These are phyloP conservation scores for Xylaria sp. DNA, from an alignment of 2,329 filamentous ascomycete species.

Conservation along the genomic window DNA sequence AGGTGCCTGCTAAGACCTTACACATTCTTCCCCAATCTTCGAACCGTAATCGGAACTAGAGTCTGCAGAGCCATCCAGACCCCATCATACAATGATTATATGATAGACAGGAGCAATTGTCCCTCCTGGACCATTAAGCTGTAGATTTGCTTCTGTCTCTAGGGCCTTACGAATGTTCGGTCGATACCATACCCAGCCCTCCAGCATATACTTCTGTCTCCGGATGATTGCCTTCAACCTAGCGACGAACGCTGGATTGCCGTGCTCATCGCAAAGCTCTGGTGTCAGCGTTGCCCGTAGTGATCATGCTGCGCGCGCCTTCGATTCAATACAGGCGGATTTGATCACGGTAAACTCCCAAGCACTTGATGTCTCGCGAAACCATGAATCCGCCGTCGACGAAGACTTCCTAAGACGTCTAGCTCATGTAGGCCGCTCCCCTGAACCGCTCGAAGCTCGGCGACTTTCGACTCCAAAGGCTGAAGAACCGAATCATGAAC, in stretches of 20 bases:
- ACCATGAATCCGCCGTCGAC: too few species aligned
- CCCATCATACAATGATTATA: not conserved
- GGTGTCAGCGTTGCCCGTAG: not conserved
- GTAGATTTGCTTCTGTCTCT: not conserved
- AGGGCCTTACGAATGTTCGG: not conserved
- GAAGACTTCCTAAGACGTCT: not conserved
- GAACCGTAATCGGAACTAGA: not conserved
- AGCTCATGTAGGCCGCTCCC: not conserved
- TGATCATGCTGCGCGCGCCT: not conserved
- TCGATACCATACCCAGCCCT: not conserved
- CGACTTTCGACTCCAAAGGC: too few species aligned
- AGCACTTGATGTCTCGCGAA: not conserved
- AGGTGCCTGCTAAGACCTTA: not conserved
- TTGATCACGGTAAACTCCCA: not conserved
- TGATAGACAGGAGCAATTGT: not conserved
- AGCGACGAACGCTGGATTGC: not conserved
- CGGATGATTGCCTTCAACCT: not conserved
- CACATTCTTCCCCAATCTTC: not conserved
- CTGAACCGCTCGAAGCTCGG: too few species aligned
- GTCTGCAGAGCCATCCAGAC: not conserved
- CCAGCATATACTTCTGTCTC: not conserved
- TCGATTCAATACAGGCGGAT: not conserved
- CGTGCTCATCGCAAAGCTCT: not conserved
- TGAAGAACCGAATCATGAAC: too few species aligned
- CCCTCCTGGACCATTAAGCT: not conserved